Conservation (phyloP, 2,329 filamentous ascomycete species). For the Aaosphaeria arxii region DNA sequence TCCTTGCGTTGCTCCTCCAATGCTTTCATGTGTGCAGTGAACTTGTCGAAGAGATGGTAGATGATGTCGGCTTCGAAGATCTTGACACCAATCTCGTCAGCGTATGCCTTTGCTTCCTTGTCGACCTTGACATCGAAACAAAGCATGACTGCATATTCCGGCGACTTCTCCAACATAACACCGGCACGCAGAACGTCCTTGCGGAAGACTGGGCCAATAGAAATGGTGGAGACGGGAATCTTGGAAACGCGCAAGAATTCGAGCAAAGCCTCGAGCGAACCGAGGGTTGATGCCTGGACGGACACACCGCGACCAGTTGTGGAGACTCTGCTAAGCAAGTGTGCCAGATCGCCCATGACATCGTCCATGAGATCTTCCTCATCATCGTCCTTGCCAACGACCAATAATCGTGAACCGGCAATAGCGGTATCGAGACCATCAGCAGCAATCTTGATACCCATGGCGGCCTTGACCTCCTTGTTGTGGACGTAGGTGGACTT, state of each 20-base stretch:
- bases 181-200: slow-evolving; percentile 92
- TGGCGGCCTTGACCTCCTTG: slow-evolving; percentile 96
- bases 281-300: slow-evolving; percentile 94
- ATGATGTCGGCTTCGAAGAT: slow-evolving; percentile 99
- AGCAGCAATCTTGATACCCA: slow-evolving; percentile 98
- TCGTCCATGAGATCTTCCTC: slow-evolving; percentile 96
- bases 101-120: slow-evolving; percentile 88
- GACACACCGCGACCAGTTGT: slow-evolving; percentile 92
- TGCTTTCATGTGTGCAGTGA: slow-evolving; percentile 90
- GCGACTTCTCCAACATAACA: slow-evolving; percentile 93
- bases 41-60: slow-evolving; percentile 95
- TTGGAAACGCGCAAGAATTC: slow-evolving; percentile 96
- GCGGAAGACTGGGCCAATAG: slow-evolving; percentile 96
- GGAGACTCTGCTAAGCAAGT: slow-evolving; percentile 85
- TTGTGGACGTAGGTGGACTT: slow-evolving; percentile 98
- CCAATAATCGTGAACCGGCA: slow-evolving; percentile 89
- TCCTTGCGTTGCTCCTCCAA: slow-evolving; percentile 91
- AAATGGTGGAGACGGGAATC: slow-evolving; percentile 96
- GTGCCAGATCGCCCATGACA: slow-evolving; percentile 90
- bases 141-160: slow-evolving; percentile 97
- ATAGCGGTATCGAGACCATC: slow-evolving; percentile 95
- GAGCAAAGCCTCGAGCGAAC: slow-evolving; percentile 90
- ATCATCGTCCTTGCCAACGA: slow-evolving; percentile 92
- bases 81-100: slow-evolving; percentile 92
- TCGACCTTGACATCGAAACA: slow-evolving; percentile 99